Evolutionary conservation across 148 eudicot species (phyloP).

Genomic region (Dysphania ambrosioides): DNA sequence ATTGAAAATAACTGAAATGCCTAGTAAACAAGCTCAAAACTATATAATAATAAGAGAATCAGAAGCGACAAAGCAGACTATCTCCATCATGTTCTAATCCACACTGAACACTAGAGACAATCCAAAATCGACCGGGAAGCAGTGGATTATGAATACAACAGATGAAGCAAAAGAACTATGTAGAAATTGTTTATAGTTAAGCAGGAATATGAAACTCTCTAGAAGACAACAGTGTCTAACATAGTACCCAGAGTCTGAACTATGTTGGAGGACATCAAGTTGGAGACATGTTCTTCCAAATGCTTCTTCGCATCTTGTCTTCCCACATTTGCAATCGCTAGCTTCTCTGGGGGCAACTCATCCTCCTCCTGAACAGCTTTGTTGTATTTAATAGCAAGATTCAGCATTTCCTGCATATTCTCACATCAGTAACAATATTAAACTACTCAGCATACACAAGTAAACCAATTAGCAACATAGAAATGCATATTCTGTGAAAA

Average conservation of each 20-base stretch:
- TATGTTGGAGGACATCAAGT: conserved; percentile 92
- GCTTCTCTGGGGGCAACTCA: conserved; percentile 85
- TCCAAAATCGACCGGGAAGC: too few relatives aligned
- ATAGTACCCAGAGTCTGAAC: conserved; percentile 88
- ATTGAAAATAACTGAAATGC: too few relatives aligned
- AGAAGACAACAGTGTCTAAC: conserved; percentile 94
- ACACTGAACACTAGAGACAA: too few relatives aligned
- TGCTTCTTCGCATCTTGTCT: conserved; percentile 98
- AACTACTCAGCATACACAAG: too few relatives aligned
- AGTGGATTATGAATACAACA: too few relatives aligned
- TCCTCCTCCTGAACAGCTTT: conserved; percentile 98
- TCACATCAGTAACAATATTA: background rate
- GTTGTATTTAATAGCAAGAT: conserved; percentile 75
- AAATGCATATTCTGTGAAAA: too few relatives aligned
- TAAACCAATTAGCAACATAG: too few relatives aligned
- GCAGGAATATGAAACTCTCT: background rate
- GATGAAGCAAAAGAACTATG: background rate
- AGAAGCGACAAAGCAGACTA: too few relatives aligned
- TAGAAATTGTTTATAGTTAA: background rate
- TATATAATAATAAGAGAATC: too few relatives aligned
- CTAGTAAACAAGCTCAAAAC: too few relatives aligned
- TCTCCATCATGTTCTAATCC: too few relatives aligned
- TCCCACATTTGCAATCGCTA: conserved; percentile 92
- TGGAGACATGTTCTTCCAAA: conserved; percentile 92
- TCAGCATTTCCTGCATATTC: conserved; percentile 79